Conservation (phyloP, 2,329 filamentous ascomycete species). For the Rutstroemia sp. region DNA sequence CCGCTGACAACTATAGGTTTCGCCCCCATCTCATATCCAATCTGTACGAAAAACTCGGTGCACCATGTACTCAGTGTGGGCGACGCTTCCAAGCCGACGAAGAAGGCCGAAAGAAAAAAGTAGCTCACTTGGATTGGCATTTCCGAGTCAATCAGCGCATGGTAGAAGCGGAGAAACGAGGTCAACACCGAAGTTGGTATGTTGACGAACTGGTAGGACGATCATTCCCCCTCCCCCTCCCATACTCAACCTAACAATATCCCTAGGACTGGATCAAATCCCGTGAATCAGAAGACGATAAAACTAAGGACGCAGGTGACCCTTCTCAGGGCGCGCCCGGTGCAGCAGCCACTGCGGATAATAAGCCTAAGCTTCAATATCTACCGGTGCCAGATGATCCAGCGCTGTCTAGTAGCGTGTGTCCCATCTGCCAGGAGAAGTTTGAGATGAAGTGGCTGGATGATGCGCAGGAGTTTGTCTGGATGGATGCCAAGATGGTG, state of each 20-base stretch:
- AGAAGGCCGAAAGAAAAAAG: slow-evolving; percentile 78
- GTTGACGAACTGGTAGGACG: slow-evolving; percentile 71
- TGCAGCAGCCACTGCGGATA: slow-evolving; percentile 31
- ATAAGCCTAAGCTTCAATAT: slow-evolving; percentile 54
- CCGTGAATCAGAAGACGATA: slow-evolving; percentile 68
- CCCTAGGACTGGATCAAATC: slow-evolving; percentile 83
- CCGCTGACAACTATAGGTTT: slow-evolving; percentile 41
- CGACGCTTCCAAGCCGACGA: slow-evolving; percentile 73
- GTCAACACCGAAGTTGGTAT: slow-evolving; percentile 91
- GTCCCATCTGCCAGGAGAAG: slow-evolving; percentile 91
- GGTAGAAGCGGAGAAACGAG: slow-evolving; percentile 75
- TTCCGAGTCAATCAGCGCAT: slow-evolving; percentile 89
- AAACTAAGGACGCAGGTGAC: slow-evolving; percentile 36
- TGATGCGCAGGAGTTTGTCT: slow-evolving; percentile 93
- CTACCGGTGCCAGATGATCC: slow-evolving; percentile 79
- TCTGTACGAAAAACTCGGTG: slow-evolving; percentile 75
- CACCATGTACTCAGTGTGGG: slow-evolving; percentile 87
- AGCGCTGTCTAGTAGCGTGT: slow-evolving; percentile 66
- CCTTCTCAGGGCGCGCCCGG: slow-evolving; percentile 33
- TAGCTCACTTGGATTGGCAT: slow-evolving; percentile 94
- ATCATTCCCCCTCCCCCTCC: not conserved
- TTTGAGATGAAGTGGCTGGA: slow-evolving; percentile 91
- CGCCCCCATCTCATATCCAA: slow-evolving; percentile 66
- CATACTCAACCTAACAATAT: not conserved
- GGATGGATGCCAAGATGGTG: slow-evolving; percentile 79